Evolutionary conservation across 2,329 filamentous ascomycete genomes (phyloP).

Genomic region (Shiraia bambusicola): DNA sequence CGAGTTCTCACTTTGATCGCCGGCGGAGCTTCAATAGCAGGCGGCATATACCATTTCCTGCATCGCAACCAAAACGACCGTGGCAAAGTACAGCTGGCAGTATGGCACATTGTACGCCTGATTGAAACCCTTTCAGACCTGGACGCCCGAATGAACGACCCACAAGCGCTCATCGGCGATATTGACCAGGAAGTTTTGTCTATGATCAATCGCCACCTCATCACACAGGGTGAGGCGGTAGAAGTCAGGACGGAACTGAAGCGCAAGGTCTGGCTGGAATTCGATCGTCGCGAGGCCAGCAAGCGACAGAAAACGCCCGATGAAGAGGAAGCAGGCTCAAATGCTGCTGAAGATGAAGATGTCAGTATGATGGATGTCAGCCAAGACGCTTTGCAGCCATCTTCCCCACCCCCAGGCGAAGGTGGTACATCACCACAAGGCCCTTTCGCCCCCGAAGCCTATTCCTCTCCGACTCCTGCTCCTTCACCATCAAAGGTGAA

Average conservation of each 20-base stretch:
- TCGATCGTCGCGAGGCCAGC: not conserved
- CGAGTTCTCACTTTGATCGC: constrained; percentile 7
- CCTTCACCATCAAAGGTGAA: too few relatives aligned
- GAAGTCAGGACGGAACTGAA: constrained; percentile 7
- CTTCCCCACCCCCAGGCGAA: too few relatives aligned
- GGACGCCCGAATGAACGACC: not conserved
- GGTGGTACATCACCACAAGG: too few relatives aligned
- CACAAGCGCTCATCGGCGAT: constrained; percentile 2
- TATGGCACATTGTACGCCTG: constrained; percentile 16
- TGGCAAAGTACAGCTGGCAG: constrained; percentile 16
- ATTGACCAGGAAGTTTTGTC: constrained; percentile 10
- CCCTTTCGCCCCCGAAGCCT: too few relatives aligned
- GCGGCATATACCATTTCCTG: constrained; percentile 8
- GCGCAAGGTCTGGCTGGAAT: constrained; percentile 1
- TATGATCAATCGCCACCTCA: constrained; percentile 8
- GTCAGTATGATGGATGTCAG: too few relatives aligned
- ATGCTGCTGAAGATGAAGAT: too few relatives aligned
- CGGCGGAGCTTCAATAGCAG: constrained; percentile 1
- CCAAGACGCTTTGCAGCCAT: too few relatives aligned
- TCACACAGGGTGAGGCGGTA: constrained; percentile 3
- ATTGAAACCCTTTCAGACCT: constrained; percentile 7
- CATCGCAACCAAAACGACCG: constrained; percentile 3
- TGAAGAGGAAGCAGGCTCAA: too few relatives aligned
- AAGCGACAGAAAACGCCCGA: too few relatives aligned
- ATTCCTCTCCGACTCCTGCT: too few relatives aligned